Evolutionary conservation across 148 eudicot genomes (phyloP).

Genomic region (Chenopodium suecicum): DNA sequence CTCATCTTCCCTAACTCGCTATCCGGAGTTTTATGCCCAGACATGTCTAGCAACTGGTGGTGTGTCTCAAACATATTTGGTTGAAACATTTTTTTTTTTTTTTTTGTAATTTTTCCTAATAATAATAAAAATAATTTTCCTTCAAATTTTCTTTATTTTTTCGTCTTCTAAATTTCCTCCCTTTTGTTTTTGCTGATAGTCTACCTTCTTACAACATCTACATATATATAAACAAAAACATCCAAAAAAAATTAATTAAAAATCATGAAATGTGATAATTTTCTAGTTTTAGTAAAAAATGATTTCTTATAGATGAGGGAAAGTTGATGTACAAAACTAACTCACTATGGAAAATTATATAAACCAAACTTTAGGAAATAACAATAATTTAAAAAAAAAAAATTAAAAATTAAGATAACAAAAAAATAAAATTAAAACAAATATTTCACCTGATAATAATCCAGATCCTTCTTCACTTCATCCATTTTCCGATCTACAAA

Average conservation of each 20-base stretch:
- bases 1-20: slow-evolving; percentile 60
- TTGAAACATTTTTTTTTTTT: slow-evolving; percentile 51
- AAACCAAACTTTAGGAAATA: slow-evolving; percentile 21
- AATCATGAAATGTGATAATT: slow-evolving; percentile 16
- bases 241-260: slow-evolving; percentile 18
- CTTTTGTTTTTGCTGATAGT: slow-evolving; percentile 4
- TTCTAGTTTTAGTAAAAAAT: slow-evolving; percentile 26
- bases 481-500: slow-evolving; percentile 28
- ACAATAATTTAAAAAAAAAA: not conserved
- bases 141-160: not conserved
- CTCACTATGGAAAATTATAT: slow-evolving; percentile 7
- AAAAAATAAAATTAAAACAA: not conserved
- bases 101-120: too few species aligned
- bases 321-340: slow-evolving; percentile 25
- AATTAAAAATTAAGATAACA: slow-evolving; percentile 2
- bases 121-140: not conserved
- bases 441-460: slow-evolving; percentile 22
- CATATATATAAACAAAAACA: slow-evolving; percentile 7
- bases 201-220: not conserved
- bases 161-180: too few species aligned
- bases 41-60: slow-evolving; percentile 60
- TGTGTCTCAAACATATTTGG: slow-evolving; percentile 73
- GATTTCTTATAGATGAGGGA: slow-evolving; percentile 29
- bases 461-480: slow-evolving; percentile 24
- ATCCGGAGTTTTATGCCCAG: slow-evolving; percentile 51